phyloP scores from a whole-genome alignment of 768 basidiomycete genomes.

The Suillus brevipes region DNA sequence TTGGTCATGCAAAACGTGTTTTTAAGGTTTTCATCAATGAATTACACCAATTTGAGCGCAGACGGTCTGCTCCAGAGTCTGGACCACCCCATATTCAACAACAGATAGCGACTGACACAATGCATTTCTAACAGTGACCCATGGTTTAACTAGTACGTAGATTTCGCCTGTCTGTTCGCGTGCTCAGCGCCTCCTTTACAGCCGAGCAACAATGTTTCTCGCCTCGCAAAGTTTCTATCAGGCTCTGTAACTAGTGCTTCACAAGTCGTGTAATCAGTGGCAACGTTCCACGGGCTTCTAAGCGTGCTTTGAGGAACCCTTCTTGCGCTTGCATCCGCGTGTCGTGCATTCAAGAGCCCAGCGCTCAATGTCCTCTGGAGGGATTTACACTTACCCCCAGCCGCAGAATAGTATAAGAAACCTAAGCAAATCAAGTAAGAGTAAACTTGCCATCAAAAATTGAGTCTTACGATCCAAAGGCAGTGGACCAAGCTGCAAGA shows the following conservation, averaged over 20 bases:
- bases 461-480: not conserved
- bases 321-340: too few relatives aligned
- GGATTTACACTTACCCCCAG: not conserved
- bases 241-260: not conserved
- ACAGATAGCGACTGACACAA: not conserved
- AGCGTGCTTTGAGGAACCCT: too few relatives aligned
- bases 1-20: too few relatives aligned
- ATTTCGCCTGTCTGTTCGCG: not conserved
- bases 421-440: not conserved
- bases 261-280: conserved; percentile 6
- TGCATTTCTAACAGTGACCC: conserved; percentile 64
- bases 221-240: conserved; percentile 92
- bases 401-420: not conserved
- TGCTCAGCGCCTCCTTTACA: conserved; percentile 31
- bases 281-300: too few relatives aligned
- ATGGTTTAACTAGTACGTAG: conserved; percentile 97
- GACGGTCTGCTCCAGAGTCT: too few relatives aligned
- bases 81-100: too few relatives aligned
- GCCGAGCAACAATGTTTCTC: conserved; percentile 90
- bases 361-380: too few relatives aligned
- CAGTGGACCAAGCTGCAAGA: too few relatives aligned
- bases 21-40: too few relatives aligned
- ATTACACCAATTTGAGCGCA: too few relatives aligned
- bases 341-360: too few relatives aligned
- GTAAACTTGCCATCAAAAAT: not conserved